Base-by-base conservation (phyloP, 805 yeast species). In the Yarrowia sp. region DNA sequence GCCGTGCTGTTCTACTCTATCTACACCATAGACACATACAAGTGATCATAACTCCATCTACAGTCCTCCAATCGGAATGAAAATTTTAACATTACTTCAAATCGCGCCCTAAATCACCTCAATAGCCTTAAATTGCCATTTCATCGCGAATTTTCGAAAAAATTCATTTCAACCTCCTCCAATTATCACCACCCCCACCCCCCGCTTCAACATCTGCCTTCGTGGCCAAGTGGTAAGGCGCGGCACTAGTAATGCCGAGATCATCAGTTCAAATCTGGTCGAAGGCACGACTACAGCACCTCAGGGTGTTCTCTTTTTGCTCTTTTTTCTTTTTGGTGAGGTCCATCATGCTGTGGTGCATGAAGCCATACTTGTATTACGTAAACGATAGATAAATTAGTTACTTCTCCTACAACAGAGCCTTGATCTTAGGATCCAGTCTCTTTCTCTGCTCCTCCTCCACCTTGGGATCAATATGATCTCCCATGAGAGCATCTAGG, bases 211-310 rank as follows among this genome's bases (percentile, higher is more conserved):
- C 47, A 43, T 13, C 31, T 18, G 47, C 47, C 47, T 43, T 43
- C 47, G 47, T 43, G 47, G 47, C 47, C 47, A 43, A 43, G 47
- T 43, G 47, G 47, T 43, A 43, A 43, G 47, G 47, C 47, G 47
- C 47, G 14, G 47, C 47, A 43, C 47, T 43, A 43, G 47, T 43
- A 43, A 43, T 43, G 47, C 47, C 14, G 47, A 43, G 47, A 43
- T 43, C 47, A 43, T 43, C 47, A 43, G 47, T 48, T 48, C 55
- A 48, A 48, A 48, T 48, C 55, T 48, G 55, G 41, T 48, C 55
- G 55, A 48, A 48, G 55, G 55, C 55, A 35, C 8, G 18, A 44
- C 4, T 22, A 22, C 28, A 22, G 50, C 50, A 44, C 31, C 32
- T 14, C 8, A 14, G 14, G 8, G 39, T 22, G 13, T 8, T 15